Percentiles rank a stretch among this genome's conserved stretches.
Conservation (phyloP, 1,284 basidiomycete species). For the Cystobasidium slooffiae region DNA sequence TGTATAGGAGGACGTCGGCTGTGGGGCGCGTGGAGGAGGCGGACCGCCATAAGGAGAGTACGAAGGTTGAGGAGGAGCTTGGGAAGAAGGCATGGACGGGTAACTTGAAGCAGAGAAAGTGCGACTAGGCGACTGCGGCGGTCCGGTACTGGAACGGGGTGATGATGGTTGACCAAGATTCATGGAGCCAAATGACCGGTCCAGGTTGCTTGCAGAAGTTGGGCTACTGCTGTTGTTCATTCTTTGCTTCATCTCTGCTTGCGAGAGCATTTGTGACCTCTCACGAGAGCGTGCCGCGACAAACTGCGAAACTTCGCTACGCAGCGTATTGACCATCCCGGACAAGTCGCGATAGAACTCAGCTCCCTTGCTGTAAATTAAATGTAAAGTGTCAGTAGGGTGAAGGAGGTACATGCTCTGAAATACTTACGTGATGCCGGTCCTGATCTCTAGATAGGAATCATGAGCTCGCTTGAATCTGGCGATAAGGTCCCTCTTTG, state of each 20-base stretch:
- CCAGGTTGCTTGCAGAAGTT: slow-evolving; percentile 46
- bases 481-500: slow-evolving; percentile 72
- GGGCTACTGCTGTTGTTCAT: slow-evolving; percentile 56
- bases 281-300: slow-evolving; percentile 70
- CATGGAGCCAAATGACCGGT: slow-evolving; percentile 47
- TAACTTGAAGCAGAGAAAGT: slow-evolving; percentile 11
- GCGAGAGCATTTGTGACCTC: slow-evolving; percentile 69
- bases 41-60: slow-evolving; percentile 47
- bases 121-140: slow-evolving; percentile 47
- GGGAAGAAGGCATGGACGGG: slow-evolving; percentile 12
- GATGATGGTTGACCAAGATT: slow-evolving; percentile 40
- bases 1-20: slow-evolving; percentile 40
- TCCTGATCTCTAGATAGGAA: slow-evolving; percentile 80
- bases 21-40: slow-evolving; percentile 48
- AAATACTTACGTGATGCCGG: slow-evolving; percentile 73
- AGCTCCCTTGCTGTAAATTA: slow-evolving; percentile 70
- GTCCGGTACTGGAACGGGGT: slow-evolving; percentile 44
- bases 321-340: slow-evolving; percentile 67
- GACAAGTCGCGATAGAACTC: slow-evolving; percentile 86
- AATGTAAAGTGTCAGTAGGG: background rate
- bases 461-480: slow-evolving; percentile 76
- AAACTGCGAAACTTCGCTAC: slow-evolving; percentile 68
- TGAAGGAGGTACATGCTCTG: slow-evolving; percentile 37
- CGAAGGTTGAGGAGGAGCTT: slow-evolving; percentile 20
- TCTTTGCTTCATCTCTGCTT: slow-evolving; percentile 73